Evolutionary conservation across 2,329 filamentous ascomycete genomes (phyloP).

Genomic region (Elsinoe australis): DNA sequence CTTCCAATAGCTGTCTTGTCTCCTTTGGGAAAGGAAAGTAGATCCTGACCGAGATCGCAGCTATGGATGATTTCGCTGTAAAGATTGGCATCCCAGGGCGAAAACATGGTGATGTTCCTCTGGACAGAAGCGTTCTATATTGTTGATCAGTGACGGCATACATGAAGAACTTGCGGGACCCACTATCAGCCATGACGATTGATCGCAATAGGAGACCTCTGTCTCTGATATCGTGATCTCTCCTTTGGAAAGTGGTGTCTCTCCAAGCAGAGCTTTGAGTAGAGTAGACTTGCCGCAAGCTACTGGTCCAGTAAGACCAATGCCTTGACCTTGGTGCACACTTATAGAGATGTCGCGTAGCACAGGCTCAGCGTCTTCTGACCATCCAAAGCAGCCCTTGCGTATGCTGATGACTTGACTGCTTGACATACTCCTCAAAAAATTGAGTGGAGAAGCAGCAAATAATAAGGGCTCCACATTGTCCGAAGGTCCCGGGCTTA

Average conservation of each 20-base stretch:
- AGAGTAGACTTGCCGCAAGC: constrained; percentile 49
- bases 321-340: constrained; percentile 34
- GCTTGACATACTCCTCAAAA: constrained; percentile 2
- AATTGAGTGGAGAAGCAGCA: constrained; percentile 20
- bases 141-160: background rate
- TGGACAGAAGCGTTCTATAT: constrained; percentile 30
- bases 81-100: constrained; percentile 32
- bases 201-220: constrained; percentile 33
- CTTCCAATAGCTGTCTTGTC: constrained; percentile 44
- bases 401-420: background rate
- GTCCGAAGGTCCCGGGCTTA: background rate
- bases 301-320: constrained; percentile 45
- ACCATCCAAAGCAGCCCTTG: background rate
- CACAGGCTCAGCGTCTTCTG: background rate
- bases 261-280: constrained; percentile 40
- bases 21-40: constrained; percentile 34
- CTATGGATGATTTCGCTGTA: constrained; percentile 34
- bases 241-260: constrained; percentile 31
- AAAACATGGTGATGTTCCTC: constrained; percentile 32
- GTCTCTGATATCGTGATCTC: constrained; percentile 29
- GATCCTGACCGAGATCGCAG: constrained; percentile 32
- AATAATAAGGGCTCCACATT: constrained; percentile 12
- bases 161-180: background rate
- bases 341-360: background rate
- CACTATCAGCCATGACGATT: constrained; percentile 31